These are phyloP conservation scores for Chondrus crispus DNA, from an alignment of 23 red algal species.

Conservation along the genomic window DNA sequence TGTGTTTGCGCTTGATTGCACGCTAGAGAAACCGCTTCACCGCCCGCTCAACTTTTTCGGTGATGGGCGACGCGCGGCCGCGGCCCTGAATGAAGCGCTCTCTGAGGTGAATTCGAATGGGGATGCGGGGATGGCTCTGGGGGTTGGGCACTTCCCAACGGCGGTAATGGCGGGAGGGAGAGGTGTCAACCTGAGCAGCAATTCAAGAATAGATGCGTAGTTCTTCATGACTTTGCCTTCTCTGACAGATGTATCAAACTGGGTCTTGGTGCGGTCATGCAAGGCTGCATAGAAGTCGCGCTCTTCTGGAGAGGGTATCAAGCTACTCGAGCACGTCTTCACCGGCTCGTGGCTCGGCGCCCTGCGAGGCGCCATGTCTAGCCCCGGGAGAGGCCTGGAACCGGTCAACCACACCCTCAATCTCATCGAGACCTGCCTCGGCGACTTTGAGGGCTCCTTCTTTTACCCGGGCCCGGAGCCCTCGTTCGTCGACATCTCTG, in stretches of 20 bases:
- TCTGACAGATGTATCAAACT: conserved; percentile 60
- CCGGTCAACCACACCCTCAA: too few relatives aligned
- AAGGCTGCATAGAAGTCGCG: conserved; percentile 61
- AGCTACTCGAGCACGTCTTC: too few relatives aligned
- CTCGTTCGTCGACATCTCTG: too few relatives aligned
- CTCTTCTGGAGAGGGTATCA: conserved; percentile 44
- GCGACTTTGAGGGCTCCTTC: too few relatives aligned
- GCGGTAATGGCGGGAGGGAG: conserved; percentile 6
- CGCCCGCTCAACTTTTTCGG: conserved; percentile 67
- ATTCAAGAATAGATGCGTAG: conserved; percentile 64
- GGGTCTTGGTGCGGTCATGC: conserved; percentile 15
- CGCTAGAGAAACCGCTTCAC: conserved; percentile 39
- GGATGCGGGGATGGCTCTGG: too few relatives aligned
- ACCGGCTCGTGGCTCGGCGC: too few relatives aligned
- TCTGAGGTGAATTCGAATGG: too few relatives aligned
- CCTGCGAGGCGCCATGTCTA: too few relatives aligned
- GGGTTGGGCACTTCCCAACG: conserved; percentile 34
- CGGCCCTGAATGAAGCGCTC: too few relatives aligned
- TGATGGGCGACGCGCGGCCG: not conserved
- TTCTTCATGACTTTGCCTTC: conserved; percentile 59
- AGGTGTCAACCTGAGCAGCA: conserved; percentile 63
- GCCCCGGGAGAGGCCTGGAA: too few relatives aligned
- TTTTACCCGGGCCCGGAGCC: too few relatives aligned
- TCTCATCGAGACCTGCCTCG: too few relatives aligned
- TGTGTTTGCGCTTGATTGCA: conserved; percentile 33